Percentiles rank a stretch among this genome's conserved stretches.
Conservation (phyloP, 2,329 filamentous ascomycete species). For the Fusarium acutatum region DNA sequence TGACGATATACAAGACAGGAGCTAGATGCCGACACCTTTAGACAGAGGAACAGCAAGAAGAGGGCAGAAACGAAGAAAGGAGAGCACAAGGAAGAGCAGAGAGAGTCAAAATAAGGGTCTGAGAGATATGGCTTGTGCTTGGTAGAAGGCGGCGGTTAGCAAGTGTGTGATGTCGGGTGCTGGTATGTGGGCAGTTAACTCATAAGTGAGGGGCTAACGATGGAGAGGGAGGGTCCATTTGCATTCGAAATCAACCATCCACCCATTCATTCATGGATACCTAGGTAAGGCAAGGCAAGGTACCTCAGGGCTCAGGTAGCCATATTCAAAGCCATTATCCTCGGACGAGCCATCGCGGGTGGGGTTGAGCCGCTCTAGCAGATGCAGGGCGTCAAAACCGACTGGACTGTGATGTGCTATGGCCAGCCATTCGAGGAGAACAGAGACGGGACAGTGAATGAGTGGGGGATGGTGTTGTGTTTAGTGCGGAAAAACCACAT, state of each 20-base stretch:
- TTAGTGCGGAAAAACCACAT: constrained; percentile 25
- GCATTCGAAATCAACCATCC: constrained; percentile 8
- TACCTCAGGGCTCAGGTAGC: neutral
- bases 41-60: neutral
- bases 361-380: constrained; percentile 30
- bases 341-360: constrained; percentile 27
- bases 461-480: constrained; percentile 36
- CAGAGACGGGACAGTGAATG: constrained; percentile 6
- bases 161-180: constrained; percentile 37
- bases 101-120: constrained; percentile 1
- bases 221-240: constrained; percentile 29
- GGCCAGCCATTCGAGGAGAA: neutral
- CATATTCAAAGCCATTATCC: neutral
- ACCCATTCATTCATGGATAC: constrained; percentile 3
- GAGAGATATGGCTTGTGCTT: constrained; percentile 30
- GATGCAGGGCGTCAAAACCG: constrained; percentile 30
- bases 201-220: constrained; percentile 39
- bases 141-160: constrained; percentile 23
- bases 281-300: neutral
- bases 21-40: constrained; percentile 3
- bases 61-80: neutral
- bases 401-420: constrained; percentile 14
- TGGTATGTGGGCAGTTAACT: constrained; percentile 40
- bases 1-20: constrained; percentile 15
- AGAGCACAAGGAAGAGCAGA: neutral